Evolutionary conservation across 2,329 filamentous ascomycete species (phyloP), one percentile per base, ranked within the genome.

Genomic region (Exophiala bonariae): DNA sequence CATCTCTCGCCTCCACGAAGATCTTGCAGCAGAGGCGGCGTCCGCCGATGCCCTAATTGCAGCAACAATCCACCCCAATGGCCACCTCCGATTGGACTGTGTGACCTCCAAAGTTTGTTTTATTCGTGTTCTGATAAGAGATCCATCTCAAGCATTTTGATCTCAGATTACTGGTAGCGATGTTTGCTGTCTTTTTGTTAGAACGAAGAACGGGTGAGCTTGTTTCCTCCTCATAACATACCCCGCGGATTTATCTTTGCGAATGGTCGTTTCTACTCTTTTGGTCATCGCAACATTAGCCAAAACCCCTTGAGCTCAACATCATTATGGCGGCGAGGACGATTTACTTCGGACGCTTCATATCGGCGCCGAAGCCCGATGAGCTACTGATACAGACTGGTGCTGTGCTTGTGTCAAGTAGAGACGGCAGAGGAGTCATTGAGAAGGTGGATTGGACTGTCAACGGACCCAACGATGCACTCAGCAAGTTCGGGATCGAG

Each of bases 301-400:
- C n/a, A n/a, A n/a, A n/a, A n/a, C n/a, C n/a, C n/a, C n/a, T n/a
- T n/a, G n/a, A n/a, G n/a, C n/a, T n/a, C n/a, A n/a, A n/a, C n/a
- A n/a, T n/a, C 18, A 37, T 7, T 18, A 52, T 52, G 50, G 41
- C 11, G 3, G 39, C 42, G 20, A 35, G 54, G 41, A 47, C 42
- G 11, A 45, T 59, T n/a, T 59, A 55, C 33, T 54, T 52, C 34
- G 57, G 57, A 3, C 54, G 56, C 13, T 59, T 59, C 38, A 54
- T 59, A 18, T 58, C 54, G 14, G 47, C 57, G n/a, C 57, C 57
- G 8, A 41, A 31, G 28, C 51, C 54, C 9, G 47, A 55, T 17
- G 44, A 50, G 17, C 45, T 57, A 10, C 38, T 51, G 30, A 58
- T 58, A 18, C 54, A 46, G 30, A 50, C 50, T 9, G 57, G 57